A percentile compares a stretch with the other conserved stretches of the same genome.
These are phyloP conservation scores for Metarhizium guizhouense DNA, from an alignment of 2,329 filamentous ascomycete species.

Conservation along the genomic window DNA sequence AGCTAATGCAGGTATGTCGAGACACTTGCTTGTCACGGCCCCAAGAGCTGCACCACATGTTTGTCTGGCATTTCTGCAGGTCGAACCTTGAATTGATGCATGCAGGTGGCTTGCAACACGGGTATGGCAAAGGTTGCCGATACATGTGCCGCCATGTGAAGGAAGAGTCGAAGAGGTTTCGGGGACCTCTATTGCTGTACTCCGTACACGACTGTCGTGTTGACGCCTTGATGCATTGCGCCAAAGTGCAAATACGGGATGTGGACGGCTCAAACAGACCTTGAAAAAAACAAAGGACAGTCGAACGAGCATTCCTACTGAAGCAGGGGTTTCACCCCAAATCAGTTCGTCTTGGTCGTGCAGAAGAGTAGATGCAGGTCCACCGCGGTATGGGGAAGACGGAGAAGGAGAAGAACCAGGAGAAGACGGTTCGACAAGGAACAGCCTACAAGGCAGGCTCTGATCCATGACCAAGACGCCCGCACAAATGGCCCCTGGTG, in stretches of 20 bases:
- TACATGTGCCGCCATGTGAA: too few species aligned
- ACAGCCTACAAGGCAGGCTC: too few species aligned
- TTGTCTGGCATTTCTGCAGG: slow-evolving; percentile 1
- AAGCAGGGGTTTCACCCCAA: not conserved
- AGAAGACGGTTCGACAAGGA: not conserved
- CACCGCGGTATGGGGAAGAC: not conserved
- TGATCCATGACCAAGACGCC: too few species aligned
- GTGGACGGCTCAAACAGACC: too few species aligned
- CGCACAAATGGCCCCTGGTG: too few species aligned
- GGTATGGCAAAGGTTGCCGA: not conserved
- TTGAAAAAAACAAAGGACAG: too few species aligned
- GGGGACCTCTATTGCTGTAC: too few species aligned
- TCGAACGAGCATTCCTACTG: too few species aligned
- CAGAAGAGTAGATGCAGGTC: slow-evolving; percentile 2
- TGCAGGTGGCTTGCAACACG: not conserved
- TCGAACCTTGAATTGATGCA: not conserved
- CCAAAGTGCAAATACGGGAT: too few species aligned
- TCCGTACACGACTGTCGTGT: too few species aligned
- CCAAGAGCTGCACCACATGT: not conserved
- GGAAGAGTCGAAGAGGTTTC: too few species aligned
- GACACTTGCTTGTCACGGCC: not conserved
- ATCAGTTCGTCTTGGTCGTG: not conserved
- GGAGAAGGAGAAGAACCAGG: not conserved
- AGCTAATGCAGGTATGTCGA: slow-evolving; percentile 7
- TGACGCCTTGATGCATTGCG: too few species aligned